Conservation (phyloP, 768 basidiomycete genomes). For the Leccinum fibrillosum region DNA sequence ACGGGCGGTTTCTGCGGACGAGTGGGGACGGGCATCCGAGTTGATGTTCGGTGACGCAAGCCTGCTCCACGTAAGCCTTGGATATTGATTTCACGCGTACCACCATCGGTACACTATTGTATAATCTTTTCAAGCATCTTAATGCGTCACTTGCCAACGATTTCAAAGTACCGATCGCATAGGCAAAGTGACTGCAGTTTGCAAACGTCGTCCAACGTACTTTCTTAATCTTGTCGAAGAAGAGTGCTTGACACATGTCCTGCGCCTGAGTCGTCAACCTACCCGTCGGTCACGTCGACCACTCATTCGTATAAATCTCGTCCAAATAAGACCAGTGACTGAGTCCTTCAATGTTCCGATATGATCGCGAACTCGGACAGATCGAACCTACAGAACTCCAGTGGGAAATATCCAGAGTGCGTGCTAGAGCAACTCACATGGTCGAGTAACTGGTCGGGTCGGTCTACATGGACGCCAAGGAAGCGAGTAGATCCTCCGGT, state of each 20-base stretch:
- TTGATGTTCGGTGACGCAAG: neutral
- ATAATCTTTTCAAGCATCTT: neutral
- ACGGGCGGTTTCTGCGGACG: constrained; percentile 44
- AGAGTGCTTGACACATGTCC: too few relatives aligned
- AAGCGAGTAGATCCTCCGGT: constrained; percentile 32
- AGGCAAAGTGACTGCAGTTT: constrained; percentile 15
- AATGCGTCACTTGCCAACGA: constrained; percentile 8
- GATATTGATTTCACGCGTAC: neutral
- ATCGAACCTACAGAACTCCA: constrained; percentile 6
- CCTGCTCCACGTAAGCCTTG: neutral
- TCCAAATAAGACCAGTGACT: constrained; percentile 44
- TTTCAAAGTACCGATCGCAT: constrained; percentile 16
- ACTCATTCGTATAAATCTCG: too few relatives aligned
- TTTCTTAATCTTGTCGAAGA: constrained; percentile 36
- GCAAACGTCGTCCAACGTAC: constrained; percentile 36
- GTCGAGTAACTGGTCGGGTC: constrained; percentile 34
- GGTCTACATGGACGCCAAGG: constrained; percentile 22
- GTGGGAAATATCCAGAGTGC: neutral
- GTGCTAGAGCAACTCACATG: constrained; percentile 26
- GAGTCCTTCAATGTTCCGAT: constrained; percentile 33
- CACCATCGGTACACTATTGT: too few relatives aligned
- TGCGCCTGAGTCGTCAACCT: too few relatives aligned
- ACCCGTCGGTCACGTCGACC: too few relatives aligned
- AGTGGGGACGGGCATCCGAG: constrained; percentile 37
- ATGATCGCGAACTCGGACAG: constrained; percentile 36